Evolutionary conservation across 1,284 basidiomycete species (phyloP).

Genomic region (Trichosporon coremiiforme): DNA sequence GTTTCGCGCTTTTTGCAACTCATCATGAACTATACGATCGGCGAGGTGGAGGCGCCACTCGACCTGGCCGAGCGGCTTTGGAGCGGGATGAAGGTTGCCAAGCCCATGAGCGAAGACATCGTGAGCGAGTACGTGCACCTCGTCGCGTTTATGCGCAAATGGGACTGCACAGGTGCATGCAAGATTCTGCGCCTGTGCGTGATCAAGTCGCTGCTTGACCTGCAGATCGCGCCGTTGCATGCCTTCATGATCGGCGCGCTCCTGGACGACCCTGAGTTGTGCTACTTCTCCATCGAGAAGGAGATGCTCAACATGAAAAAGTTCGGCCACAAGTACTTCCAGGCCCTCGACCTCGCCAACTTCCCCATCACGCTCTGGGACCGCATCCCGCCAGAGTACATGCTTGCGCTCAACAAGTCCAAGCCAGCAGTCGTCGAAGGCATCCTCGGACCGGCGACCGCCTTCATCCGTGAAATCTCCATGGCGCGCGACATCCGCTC

Average conservation of each 20-base stretch:
- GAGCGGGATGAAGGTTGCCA: not conserved
- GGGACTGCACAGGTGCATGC: constrained; percentile 17
- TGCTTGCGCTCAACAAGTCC: constrained; percentile 27
- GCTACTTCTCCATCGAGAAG: constrained; percentile 5
- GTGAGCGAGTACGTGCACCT: constrained; percentile 11
- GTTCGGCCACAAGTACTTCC: constrained; percentile 15
- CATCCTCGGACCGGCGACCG: not conserved
- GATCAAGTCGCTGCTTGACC: constrained; percentile 14
- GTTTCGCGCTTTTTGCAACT: not conserved
- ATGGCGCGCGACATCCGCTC: constrained; percentile 9
- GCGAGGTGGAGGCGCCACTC: not conserved
- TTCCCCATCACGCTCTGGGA: constrained; percentile 29
- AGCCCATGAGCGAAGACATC: not conserved
- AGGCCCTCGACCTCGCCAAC: constrained; percentile 27
- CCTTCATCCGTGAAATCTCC: constrained; percentile 4
- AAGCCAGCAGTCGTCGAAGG: not conserved
- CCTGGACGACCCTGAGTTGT: constrained; percentile 19
- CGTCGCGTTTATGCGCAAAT: constrained; percentile 10
- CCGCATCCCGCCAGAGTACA: constrained; percentile 29
- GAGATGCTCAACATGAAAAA: constrained; percentile 18
- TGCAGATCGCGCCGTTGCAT: constrained; percentile 4
- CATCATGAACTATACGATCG: constrained; percentile 8
- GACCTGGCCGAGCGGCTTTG: constrained; percentile 8
- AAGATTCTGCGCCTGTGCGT: constrained; percentile 14
- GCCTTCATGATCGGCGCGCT: constrained; percentile 15